Evolutionary conservation across 208 protist species (phyloP).

Genomic region (Crithidia expoeki): DNA sequence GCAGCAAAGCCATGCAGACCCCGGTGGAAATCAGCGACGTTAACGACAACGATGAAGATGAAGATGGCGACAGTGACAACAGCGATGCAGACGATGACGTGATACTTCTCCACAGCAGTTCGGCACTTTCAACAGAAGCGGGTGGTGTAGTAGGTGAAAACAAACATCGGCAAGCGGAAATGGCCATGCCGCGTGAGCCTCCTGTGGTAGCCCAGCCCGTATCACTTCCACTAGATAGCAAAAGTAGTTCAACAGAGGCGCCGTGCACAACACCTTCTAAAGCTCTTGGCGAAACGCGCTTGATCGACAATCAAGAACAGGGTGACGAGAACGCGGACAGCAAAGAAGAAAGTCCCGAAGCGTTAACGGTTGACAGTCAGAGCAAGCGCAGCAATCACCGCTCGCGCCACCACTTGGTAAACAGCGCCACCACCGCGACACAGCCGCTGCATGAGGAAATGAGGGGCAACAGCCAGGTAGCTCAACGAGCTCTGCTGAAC

Average conservation of each 20-base stretch:
- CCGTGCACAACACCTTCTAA: too few relatives aligned
- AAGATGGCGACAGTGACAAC: not conserved
- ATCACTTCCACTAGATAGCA: too few relatives aligned
- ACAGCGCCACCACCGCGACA: slow-evolving; percentile 11
- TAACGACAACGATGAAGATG: not conserved
- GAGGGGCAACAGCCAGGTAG: not conserved
- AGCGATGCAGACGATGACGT: too few relatives aligned
- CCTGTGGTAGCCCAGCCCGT: too few relatives aligned
- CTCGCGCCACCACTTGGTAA: slow-evolving; percentile 26
- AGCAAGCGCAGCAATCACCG: slow-evolving; percentile 25
- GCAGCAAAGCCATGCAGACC: slow-evolving; percentile 6
- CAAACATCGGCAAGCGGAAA: too few relatives aligned
- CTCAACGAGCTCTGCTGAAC: too few relatives aligned
- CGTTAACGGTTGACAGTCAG: slow-evolving; percentile 43
- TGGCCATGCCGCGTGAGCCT: too few relatives aligned
- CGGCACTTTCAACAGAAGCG: too few relatives aligned
- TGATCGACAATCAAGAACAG: not conserved
- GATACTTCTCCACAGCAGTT: too few relatives aligned
- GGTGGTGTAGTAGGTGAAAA: too few relatives aligned
- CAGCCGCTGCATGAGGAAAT: slow-evolving; percentile 13
- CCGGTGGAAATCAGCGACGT: not conserved
- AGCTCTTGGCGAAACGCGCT: not conserved
- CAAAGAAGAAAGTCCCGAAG: slow-evolving; percentile 26
- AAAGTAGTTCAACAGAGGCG: too few relatives aligned
- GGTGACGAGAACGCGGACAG: not conserved